Conservation (phyloP, 495 filamentous ascomycete species). For the Chaetomium cochliodes region DNA sequence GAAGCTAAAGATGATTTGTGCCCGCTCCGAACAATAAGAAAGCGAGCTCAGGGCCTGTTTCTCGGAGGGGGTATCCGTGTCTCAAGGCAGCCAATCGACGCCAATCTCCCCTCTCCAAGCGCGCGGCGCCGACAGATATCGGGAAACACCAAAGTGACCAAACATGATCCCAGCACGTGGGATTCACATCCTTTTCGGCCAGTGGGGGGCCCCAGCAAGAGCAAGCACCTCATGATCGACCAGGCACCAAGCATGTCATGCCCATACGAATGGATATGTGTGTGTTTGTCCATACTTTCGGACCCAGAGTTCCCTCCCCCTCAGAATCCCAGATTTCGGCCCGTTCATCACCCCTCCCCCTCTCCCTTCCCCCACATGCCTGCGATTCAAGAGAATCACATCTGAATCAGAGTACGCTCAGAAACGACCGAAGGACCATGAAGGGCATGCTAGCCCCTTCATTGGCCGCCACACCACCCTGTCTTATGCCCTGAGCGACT, state of each 20-base stretch:
- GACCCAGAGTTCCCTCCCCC: neutral
- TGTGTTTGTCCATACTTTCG: neutral
- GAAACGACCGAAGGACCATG: neutral
- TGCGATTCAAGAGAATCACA: neutral
- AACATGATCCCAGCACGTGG: constrained; percentile 8
- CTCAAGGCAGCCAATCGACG: neutral
- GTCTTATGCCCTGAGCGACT: no score
- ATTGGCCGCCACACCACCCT: constrained; percentile 12
- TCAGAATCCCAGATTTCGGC: neutral
- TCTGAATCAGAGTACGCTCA: neutral
- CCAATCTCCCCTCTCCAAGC: neutral
- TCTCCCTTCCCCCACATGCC: neutral
- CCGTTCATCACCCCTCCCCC: constrained; percentile 1
- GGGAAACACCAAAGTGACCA: neutral
- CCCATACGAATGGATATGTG: no score
- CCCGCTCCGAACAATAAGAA: neutral
- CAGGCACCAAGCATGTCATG: neutral
- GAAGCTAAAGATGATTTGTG: neutral
- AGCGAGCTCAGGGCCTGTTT: neutral
- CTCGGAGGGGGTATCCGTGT: neutral
- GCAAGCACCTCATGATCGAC: constrained; percentile 2
- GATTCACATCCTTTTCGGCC: neutral
- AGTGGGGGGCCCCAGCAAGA: neutral
- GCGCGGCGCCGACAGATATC: neutral
- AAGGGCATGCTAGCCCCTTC: neutral